Evolutionary conservation across 805 yeast species (phyloP).

Genomic region (Scheffersomyces spartinae): DNA sequence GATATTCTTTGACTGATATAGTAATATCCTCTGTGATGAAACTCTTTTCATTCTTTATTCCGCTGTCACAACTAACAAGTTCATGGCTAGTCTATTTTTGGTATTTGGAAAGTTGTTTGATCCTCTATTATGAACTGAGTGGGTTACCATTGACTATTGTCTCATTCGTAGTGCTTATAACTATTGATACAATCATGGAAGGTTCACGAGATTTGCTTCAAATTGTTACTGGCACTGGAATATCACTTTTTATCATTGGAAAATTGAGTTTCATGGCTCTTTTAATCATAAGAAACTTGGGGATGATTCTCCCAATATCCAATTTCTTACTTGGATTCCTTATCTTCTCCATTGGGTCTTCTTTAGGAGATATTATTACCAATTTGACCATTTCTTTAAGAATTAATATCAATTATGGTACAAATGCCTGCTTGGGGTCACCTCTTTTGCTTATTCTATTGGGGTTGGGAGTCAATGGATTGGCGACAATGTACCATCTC

Average conservation of each 20-base stretch:
- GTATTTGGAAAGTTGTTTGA: no score
- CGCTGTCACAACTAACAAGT: no score
- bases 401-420: slow-evolving; percentile 25
- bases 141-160: no score
- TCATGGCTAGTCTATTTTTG: no score
- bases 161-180: no score
- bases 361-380: slow-evolving; percentile 41
- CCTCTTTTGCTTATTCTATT: slow-evolving; percentile 36
- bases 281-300: slow-evolving; percentile 30
- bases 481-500: slow-evolving; percentile 5
- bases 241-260: slow-evolving; percentile 16
- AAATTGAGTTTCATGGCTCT: slow-evolving; percentile 14
- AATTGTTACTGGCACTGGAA: slow-evolving; percentile 11
- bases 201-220: no score
- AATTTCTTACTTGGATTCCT: slow-evolving; percentile 40
- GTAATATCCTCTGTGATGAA: no score
- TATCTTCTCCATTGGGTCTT: slow-evolving; percentile 38
- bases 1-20: no score
- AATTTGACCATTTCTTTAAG: slow-evolving; percentile 35
- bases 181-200: no score
- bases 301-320: slow-evolving; percentile 28
- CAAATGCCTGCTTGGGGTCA: slow-evolving; percentile 44
- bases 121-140: no score
- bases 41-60: no score
- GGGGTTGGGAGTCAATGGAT: slow-evolving; percentile 40